These are phyloP conservation scores for Astrocystis sublimbata DNA, from an alignment of 495 filamentous ascomycete genomes.

Conservation along the genomic window DNA sequence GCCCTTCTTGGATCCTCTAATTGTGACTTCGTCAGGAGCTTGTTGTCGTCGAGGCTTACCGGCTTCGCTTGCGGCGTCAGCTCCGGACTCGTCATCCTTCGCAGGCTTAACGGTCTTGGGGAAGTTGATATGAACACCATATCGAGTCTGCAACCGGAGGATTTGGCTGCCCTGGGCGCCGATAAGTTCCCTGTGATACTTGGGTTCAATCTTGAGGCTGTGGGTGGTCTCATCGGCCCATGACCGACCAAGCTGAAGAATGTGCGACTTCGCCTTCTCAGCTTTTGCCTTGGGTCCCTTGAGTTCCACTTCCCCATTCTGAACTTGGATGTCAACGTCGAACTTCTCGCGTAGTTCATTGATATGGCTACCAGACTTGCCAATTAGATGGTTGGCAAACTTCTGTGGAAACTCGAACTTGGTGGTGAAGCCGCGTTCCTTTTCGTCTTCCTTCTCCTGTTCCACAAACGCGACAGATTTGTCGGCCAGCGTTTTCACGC, in stretches of 20 bases:
- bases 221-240: slow-evolving; percentile 86
- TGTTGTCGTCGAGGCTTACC: slow-evolving; percentile 72
- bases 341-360: slow-evolving; percentile 94
- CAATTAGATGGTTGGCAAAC: slow-evolving; percentile 89
- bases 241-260: slow-evolving; percentile 71
- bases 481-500: slow-evolving; percentile 66
- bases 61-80: slow-evolving; percentile 69
- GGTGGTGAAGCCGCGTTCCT: slow-evolving; percentile 80
- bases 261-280: slow-evolving; percentile 76
- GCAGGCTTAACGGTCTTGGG: slow-evolving; percentile 63
- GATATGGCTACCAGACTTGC: slow-evolving; percentile 88
- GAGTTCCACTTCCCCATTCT: slow-evolving; percentile 64
- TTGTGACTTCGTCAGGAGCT: slow-evolving; percentile 82
- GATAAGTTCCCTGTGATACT: slow-evolving; percentile 86
- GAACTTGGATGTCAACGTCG: slow-evolving; percentile 94
- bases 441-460: slow-evolving; percentile 81
- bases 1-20: slow-evolving; percentile 87
- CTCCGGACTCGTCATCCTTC: slow-evolving; percentile 68
- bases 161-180: slow-evolving; percentile 87
- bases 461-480: slow-evolving; percentile 77
- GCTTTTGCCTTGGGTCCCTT: slow-evolving; percentile 67
- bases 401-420: slow-evolving; percentile 93
- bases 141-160: slow-evolving; percentile 85
- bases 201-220: slow-evolving; percentile 80
- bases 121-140: slow-evolving; percentile 93